Base-by-base conservation (phyloP, 805 yeast genomes). In the Metschnikowia colocasiae region DNA sequence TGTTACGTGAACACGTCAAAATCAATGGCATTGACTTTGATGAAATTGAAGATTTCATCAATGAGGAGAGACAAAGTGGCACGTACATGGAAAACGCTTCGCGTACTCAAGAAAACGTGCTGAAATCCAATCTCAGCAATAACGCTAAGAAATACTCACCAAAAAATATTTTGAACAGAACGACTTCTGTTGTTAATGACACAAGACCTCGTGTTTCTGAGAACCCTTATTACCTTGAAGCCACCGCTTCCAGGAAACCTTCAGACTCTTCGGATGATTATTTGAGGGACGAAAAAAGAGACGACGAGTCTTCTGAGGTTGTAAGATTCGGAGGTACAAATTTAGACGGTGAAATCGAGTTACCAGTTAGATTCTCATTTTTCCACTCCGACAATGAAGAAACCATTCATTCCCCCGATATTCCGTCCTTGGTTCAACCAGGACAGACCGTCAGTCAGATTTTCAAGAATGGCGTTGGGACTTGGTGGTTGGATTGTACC, bases 401-500 rank as follows among this genome's bases (percentile, higher is more conserved):
- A 59, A 92, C 97, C 0, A 75, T 88, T 23, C 97, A 91, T 67
- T 86, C 96, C 1, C 83, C 95, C 2, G 96, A 89, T 60, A 76
- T 92, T 33, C 85, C 94, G 2, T 81, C 94, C 1, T 68, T 92
- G 46, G 79, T 87, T 2, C 70, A 69, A n/a, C 80, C 82, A 2
- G 85, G 81, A 1, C 79, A 81, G 54, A 72, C 84, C 2, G 80
- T 87, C 57, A 75, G 82, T 48, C 80, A 81, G n/a, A 65, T 90
- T 38, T 89, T 91, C 62, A 76, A 79, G 46, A 77, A 79, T 39
- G 83, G 83, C 16, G 82, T 83, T 48, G 85, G 90, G 2, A 82
- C 90, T 5, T 91, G 98, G 98, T 92, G 97, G 97, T 71, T 94
- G 37, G 97, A 94, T 64, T 90, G 97, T 62, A 74, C 82, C 35